Evolutionary conservation across 331 rosid genomes (phyloP).

Genomic region (Cydonia oblonga): DNA sequence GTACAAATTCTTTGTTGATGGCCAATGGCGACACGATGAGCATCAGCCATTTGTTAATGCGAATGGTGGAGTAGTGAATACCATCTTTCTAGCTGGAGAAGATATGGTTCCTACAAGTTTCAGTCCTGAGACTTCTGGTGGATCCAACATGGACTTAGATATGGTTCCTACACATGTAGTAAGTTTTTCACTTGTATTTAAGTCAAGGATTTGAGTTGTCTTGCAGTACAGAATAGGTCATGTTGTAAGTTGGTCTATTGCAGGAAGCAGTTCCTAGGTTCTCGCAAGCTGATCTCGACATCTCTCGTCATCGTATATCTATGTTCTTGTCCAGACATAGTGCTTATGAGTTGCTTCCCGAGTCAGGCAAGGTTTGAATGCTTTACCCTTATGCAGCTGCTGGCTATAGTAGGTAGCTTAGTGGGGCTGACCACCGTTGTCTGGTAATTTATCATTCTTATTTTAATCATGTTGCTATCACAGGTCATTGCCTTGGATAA

Average conservation of each 20-base stretch:
- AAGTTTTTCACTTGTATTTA: conserved; percentile 11
- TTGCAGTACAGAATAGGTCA: conserved; percentile 28
- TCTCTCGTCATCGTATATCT: conserved; percentile 67
- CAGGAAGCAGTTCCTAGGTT: conserved; percentile 56
- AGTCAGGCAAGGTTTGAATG: conserved; percentile 98
- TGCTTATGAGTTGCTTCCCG: conserved; percentile 91
- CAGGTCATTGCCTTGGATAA: conserved; percentile 85
- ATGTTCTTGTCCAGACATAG: conserved; percentile 58
- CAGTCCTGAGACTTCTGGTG: conserved; percentile 41
- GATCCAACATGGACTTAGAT: conserved; percentile 91
- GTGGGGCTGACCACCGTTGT: neutral
- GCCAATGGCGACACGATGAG: conserved; percentile 94
- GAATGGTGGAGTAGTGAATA: conserved; percentile 64
- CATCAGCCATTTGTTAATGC: conserved; percentile 49
- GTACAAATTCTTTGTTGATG: conserved; percentile 91
- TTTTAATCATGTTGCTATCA: conserved; percentile 16
- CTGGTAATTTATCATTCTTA: neutral
- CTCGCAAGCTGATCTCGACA: conserved; percentile 56
- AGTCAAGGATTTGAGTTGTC: neutral
- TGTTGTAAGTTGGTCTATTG: conserved; percentile 43
- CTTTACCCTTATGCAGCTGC: conserved; percentile 15
- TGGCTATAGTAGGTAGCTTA: neutral
- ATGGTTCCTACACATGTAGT: conserved; percentile 47
- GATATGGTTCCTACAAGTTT: conserved; percentile 29
- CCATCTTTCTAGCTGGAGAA: conserved; percentile 44